Conservation (phyloP, 2,329 filamentous ascomycete species). For the Cladorrhinum sp. region DNA sequence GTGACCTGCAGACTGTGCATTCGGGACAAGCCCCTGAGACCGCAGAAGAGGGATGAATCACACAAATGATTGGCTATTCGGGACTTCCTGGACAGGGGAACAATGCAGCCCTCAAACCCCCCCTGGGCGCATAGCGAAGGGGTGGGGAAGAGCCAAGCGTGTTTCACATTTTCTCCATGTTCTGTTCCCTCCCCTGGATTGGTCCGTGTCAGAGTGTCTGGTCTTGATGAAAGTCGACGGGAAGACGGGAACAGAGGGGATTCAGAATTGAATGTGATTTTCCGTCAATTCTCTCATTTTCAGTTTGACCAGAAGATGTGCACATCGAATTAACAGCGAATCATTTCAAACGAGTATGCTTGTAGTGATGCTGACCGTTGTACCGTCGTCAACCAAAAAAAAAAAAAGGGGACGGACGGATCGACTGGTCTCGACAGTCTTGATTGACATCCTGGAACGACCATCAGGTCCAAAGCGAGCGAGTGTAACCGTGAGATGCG, state of each 20-base stretch:
- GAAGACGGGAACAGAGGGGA: too few species aligned
- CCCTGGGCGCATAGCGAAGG: not conserved
- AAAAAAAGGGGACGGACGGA: not conserved
- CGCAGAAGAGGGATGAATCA: not conserved
- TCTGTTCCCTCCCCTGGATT: not conserved
- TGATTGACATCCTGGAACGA: not conserved
- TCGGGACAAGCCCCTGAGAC: not conserved
- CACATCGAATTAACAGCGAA: too few species aligned
- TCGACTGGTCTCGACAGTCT: not conserved
- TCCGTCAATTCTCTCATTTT: not conserved
- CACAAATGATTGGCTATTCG: not conserved
- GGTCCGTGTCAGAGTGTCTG: not conserved
- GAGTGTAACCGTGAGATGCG: not conserved
- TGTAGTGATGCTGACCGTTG: too few species aligned
- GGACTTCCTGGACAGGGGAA: not conserved
- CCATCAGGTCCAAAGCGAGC: not conserved
- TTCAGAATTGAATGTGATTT: not conserved
- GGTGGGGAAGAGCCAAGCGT: not conserved
- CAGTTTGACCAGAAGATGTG: too few species aligned
- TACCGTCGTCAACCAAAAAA: too few species aligned
- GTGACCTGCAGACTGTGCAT: not conserved
- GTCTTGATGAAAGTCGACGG: not conserved
- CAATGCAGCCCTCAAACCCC: not conserved
- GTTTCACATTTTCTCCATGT: not conserved
- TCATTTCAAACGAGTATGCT: too few species aligned